phyloP scores from a whole-genome alignment of 805 yeast genomes.

The Saturnispora saitoi region DNA sequence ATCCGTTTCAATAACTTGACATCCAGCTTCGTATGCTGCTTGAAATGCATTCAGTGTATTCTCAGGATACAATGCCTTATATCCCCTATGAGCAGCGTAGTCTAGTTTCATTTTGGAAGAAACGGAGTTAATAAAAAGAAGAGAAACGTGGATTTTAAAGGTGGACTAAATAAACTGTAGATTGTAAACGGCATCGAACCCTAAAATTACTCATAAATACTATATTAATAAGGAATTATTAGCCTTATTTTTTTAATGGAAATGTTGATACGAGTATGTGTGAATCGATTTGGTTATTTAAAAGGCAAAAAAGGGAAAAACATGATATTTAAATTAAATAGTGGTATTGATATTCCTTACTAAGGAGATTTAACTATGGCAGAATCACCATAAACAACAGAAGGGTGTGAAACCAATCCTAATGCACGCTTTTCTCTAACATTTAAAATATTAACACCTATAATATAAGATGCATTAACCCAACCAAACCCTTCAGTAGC shows the following conservation, averaged over 20 bases:
- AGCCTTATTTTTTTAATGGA: no score
- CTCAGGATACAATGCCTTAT: conserved; percentile 26
- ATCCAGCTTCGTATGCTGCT: conserved; percentile 28
- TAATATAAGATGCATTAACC: conserved; percentile 82
- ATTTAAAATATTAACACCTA: conserved; percentile 63
- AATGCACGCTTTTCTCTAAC: conserved; percentile 64
- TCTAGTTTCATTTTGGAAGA: not conserved
- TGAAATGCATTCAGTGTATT: conserved; percentile 30
- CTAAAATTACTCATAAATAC: no score
- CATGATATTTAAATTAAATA: not conserved
- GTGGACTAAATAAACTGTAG: not conserved
- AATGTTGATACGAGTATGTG: no score
- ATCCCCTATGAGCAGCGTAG: conserved; percentile 14
- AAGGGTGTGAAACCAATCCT: conserved; percentile 71
- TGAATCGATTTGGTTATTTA: no score
- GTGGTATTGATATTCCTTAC: not conserved
- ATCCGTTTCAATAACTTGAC: conserved; percentile 30
- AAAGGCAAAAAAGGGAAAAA: not conserved
- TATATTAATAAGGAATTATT: no score
- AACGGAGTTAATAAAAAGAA: not conserved
- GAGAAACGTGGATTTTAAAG: no score
- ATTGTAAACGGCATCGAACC: no score
- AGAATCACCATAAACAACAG: not conserved
- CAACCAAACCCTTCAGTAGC: conserved; percentile 97
- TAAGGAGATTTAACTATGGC: not conserved